Conservation (phyloP, 305 asterid genomes). For the Fraxinus velutina region DNA sequence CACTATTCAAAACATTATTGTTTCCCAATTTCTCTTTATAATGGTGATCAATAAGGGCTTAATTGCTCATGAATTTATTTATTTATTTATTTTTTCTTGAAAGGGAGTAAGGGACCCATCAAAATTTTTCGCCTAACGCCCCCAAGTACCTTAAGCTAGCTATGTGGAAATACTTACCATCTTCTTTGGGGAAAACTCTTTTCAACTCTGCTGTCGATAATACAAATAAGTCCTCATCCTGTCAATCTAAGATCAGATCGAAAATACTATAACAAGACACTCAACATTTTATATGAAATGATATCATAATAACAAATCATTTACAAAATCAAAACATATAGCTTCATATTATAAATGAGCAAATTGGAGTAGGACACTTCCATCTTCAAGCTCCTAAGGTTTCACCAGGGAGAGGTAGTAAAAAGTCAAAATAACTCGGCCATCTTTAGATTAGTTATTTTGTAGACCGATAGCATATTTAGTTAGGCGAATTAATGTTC, state of each 20-base stretch:
- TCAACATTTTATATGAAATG: not conserved
- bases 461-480: not conserved
- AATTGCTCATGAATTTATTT: too few relatives aligned
- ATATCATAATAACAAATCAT: too few relatives aligned
- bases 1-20: too few relatives aligned
- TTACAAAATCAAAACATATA: not conserved
- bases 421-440: not conserved
- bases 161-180: not conserved
- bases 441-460: not conserved
- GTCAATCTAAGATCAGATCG: not conserved
- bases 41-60: too few relatives aligned
- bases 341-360: too few relatives aligned
- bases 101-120: not conserved
- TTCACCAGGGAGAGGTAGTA: not conserved
- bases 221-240: too few relatives aligned
- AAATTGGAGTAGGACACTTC: not conserved
- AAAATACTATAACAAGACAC: too few relatives aligned
- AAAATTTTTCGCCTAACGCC: not conserved
- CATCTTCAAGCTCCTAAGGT: not conserved
- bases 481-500: not conserved
- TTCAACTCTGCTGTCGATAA: too few relatives aligned
- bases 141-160: not conserved
- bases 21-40: too few relatives aligned
- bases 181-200: not conserved
- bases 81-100: too few relatives aligned